These are phyloP conservation scores for Triticum timopheevii DNA, from an alignment of 176 grass and related monocot genomes.

Conservation along the genomic window DNA sequence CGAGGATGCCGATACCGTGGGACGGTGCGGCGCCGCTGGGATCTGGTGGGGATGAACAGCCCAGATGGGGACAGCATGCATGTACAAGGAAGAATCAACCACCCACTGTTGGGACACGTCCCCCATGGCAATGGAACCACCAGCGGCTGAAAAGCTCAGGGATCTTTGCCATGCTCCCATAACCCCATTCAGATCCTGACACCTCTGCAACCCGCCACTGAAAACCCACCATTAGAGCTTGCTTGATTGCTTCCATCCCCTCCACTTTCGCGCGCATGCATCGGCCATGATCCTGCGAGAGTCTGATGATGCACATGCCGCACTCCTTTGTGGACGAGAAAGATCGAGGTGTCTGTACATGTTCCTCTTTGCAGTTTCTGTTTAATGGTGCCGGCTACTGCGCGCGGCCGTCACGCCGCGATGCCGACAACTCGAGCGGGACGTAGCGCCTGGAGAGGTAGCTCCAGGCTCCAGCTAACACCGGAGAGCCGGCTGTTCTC, in stretches of 20 bases:
- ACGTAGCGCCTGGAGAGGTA: too few relatives aligned
- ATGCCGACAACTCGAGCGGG: too few relatives aligned
- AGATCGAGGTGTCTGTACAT: background rate
- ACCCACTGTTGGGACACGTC: constrained; percentile 19
- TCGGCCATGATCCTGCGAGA: background rate
- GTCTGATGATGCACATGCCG: constrained; percentile 16
- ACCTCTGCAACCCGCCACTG: constrained; percentile 30
- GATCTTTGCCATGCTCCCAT: constrained; percentile 14
- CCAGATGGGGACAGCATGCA: constrained; percentile 17
- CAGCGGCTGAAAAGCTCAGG: background rate
- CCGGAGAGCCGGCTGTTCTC: too few relatives aligned
- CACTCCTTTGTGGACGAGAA: background rate
- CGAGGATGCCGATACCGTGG: constrained; percentile 23
- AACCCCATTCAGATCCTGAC: constrained; percentile 30
- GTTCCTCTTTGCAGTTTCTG: constrained; percentile 19
- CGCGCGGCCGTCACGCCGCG: too few relatives aligned
- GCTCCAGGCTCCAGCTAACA: too few relatives aligned
- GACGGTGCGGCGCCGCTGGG: background rate
- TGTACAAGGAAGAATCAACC: constrained; percentile 29
- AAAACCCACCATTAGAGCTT: background rate
- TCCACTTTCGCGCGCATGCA: background rate
- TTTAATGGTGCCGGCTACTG: background rate
- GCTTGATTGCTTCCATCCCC: background rate
- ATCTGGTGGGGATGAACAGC: constrained; percentile 33
- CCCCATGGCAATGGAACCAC: constrained; percentile 10